Conservation (phyloP, 306 rosid genomes). For the Vigna trinervia region DNA sequence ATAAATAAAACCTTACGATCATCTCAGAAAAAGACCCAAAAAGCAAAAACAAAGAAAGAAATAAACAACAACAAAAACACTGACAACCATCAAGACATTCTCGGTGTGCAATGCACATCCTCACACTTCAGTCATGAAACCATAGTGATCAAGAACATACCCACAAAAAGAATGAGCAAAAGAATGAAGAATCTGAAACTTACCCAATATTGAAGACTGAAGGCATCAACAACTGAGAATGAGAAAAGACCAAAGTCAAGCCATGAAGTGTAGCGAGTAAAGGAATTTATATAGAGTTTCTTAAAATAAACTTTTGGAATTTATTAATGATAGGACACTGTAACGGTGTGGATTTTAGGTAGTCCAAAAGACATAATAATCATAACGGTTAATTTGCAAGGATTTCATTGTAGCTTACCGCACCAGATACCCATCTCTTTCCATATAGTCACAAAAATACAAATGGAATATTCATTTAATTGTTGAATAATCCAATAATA, state of each 20-base stretch:
- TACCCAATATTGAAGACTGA: conserved; percentile 4
- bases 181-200: background rate
- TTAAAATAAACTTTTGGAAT: background rate
- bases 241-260: no score
- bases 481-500: no score
- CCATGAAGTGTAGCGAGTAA: background rate
- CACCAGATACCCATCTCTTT: background rate
- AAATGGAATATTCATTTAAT: background rate
- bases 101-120: background rate
- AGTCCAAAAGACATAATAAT: no score
- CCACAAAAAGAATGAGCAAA: background rate
- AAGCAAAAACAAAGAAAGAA: background rate
- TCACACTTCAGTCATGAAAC: background rate
- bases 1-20: no score
- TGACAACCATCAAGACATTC: background rate
- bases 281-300: background rate
- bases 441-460: background rate
- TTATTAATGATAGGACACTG: no score
- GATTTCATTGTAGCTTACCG: background rate
- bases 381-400: background rate
- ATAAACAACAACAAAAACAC: background rate
- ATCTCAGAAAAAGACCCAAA: no score
- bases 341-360: no score
- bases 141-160: background rate
- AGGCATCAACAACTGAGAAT: background rate